Evolutionary conservation across 2,329 filamentous ascomycete species (phyloP).

Genomic region (Calonectria hongkongensis): DNA sequence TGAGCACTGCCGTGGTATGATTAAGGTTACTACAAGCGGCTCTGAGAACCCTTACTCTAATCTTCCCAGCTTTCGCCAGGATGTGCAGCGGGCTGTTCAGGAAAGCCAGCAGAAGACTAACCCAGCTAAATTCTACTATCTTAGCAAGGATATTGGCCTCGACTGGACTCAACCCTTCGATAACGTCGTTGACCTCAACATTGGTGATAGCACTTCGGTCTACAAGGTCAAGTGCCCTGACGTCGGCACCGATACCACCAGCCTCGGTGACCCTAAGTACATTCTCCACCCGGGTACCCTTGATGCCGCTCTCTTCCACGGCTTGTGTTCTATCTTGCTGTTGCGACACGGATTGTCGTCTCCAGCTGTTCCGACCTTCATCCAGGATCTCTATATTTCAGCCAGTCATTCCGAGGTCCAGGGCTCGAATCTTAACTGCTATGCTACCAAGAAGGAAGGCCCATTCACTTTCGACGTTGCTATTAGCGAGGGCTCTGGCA

Average conservation of each 20-base stretch:
- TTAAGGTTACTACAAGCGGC: constrained; percentile 25
- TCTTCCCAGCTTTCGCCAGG: constrained; percentile 25
- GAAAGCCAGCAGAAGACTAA: constrained; percentile 27
- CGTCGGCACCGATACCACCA: constrained; percentile 20
- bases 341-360: constrained; percentile 22
- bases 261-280: constrained; percentile 32
- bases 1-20: constrained; percentile 38
- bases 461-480: constrained; percentile 30
- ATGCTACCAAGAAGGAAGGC: constrained; percentile 29
- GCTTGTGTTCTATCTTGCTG: constrained; percentile 29
- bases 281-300: constrained; percentile 28
- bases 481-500: constrained; percentile 20
- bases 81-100: constrained; percentile 18
- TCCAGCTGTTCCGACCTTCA: constrained; percentile 33
- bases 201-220: constrained; percentile 27
- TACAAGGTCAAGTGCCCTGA: constrained; percentile 31
- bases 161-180: constrained; percentile 32
- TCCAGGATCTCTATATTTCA: constrained; percentile 31
- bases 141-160: constrained; percentile 32
- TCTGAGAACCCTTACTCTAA: constrained; percentile 15
- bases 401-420: constrained; percentile 18
- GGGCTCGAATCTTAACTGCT: constrained; percentile 29
- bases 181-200: constrained; percentile 31
- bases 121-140: constrained; percentile 30
- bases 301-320: constrained; percentile 32